Conservation (phyloP, 2,329 filamentous ascomycete species). For the Dissoconium aciculare region DNA sequence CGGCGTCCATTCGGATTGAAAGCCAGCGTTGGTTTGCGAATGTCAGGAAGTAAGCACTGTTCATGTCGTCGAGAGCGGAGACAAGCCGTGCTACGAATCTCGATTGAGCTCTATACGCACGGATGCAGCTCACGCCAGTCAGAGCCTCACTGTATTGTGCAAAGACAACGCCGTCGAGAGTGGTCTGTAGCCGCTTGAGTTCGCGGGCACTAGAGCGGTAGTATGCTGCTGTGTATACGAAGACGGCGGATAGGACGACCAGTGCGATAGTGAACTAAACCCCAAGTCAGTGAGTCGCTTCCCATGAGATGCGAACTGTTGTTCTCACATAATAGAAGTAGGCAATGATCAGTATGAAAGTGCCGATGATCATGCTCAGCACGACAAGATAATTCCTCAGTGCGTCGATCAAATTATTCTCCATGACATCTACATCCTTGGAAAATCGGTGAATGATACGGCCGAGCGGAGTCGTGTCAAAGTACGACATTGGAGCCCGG, state of each 20-base stretch:
- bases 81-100: slow-evolving; percentile 59
- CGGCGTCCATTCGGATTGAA: slow-evolving; percentile 65
- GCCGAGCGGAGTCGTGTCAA: slow-evolving; percentile 80
- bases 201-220: slow-evolving; percentile 85
- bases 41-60: slow-evolving; percentile 84
- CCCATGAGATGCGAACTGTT: too few species aligned
- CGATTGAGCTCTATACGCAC: slow-evolving; percentile 70
- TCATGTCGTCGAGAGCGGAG: slow-evolving; percentile 72
- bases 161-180: slow-evolving; percentile 76
- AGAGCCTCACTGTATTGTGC: slow-evolving; percentile 84
- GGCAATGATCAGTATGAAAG: slow-evolving; percentile 70
- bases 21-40: slow-evolving; percentile 95
- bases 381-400: slow-evolving; percentile 32
- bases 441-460: slow-evolving; percentile 94
- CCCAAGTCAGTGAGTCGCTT: too few species aligned
- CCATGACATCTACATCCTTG: slow-evolving; percentile 80
- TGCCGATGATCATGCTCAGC: slow-evolving; percentile 48
- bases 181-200: slow-evolving; percentile 84
- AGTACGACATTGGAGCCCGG: slow-evolving; percentile 87
- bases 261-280: slow-evolving; percentile 61
- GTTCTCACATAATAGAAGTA: slow-evolving; percentile 54
- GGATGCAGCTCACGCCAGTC: slow-evolving; percentile 67
- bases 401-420: slow-evolving; percentile 26
- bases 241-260: slow-evolving; percentile 56
- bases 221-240: slow-evolving; percentile 70